phyloP scores from a whole-genome alignment of 257 asterid genomes.

The Voacanga thouarsii region DNA sequence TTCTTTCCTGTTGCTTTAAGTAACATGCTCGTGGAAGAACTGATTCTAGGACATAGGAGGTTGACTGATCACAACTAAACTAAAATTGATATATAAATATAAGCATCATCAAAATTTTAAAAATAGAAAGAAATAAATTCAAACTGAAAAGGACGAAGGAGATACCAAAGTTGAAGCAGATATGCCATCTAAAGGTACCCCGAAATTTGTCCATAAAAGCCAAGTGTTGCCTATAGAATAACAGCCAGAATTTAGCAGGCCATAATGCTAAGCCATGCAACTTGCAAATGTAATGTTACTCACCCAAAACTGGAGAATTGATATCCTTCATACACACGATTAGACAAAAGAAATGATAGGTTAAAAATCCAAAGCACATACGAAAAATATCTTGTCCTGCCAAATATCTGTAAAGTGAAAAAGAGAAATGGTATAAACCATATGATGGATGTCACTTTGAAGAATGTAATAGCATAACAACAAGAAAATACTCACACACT shows the following conservation, averaged over 20 bases:
- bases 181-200: slow-evolving; percentile 97
- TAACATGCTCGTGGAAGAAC: background rate
- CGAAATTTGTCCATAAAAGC: slow-evolving; percentile 78
- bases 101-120: background rate
- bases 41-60: background rate
- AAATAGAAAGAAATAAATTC: background rate
- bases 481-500: background rate
- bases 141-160: slow-evolving; percentile 19
- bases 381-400: slow-evolving; percentile 66
- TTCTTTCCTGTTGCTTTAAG: background rate
- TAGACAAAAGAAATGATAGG: slow-evolving; percentile 62
- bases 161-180: slow-evolving; percentile 97
- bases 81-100: background rate
- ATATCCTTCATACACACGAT: slow-evolving; percentile 84
- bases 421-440: background rate
- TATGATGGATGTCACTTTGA: background rate
- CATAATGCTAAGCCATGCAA: background rate
- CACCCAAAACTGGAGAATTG: slow-evolving; percentile 79
- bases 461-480: background rate
- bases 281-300: slow-evolving; percentile 15
- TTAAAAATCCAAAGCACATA: slow-evolving; percentile 68
- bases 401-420: slow-evolving; percentile 64
- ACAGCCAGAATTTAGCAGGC: background rate
- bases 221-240: slow-evolving; percentile 47
- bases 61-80: background rate